These are phyloP conservation scores for Phytomonas sp. DNA, from an alignment of 208 protist genomes.

Conservation along the genomic window DNA sequence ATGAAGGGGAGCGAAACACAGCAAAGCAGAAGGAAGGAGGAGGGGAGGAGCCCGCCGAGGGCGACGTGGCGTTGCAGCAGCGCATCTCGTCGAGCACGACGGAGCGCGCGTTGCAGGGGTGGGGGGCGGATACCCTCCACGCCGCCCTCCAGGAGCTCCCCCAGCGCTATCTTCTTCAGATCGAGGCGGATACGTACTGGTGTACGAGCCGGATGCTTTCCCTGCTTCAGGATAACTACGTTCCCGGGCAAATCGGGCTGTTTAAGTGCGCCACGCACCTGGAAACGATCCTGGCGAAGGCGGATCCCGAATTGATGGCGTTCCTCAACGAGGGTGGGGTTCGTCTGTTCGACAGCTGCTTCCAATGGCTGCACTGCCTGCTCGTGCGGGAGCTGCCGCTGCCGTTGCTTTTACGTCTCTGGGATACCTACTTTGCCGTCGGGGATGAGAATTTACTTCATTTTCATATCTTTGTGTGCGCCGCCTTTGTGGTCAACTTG, in stretches of 20 bases:
- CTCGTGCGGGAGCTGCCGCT: slow-evolving; percentile 84
- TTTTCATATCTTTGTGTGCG: slow-evolving; percentile 88
- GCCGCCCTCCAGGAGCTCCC: slow-evolving; percentile 18
- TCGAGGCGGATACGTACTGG: slow-evolving; percentile 92
- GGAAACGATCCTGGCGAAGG: slow-evolving; percentile 33
- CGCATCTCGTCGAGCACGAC: background rate
- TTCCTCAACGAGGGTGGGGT: slow-evolving; percentile 30
- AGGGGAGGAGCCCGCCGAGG: background rate
- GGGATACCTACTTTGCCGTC: slow-evolving; percentile 86
- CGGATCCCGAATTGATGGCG: slow-evolving; percentile 6
- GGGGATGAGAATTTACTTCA: slow-evolving; percentile 33
- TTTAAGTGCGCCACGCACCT: slow-evolving; percentile 49
- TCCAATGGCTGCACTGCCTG: slow-evolving; percentile 91
- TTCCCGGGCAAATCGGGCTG: slow-evolving; percentile 82
- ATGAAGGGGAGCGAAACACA: slow-evolving; percentile 6
- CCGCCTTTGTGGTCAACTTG: slow-evolving; percentile 48
- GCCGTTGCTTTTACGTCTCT: slow-evolving; percentile 67
- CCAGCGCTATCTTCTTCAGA: slow-evolving; percentile 22
- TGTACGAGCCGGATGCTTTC: slow-evolving; percentile 83
- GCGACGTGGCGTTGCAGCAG: background rate
- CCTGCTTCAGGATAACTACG: slow-evolving; percentile 88
- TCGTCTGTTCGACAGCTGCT: slow-evolving; percentile 72
- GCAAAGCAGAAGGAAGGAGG: background rate
- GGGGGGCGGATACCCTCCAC: slow-evolving; percentile 13
- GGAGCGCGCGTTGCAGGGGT: background rate